Percentiles rank a stretch among this genome's conserved stretches.
These are phyloP conservation scores for Graphiopsis chlorocephala DNA, from an alignment of 2,329 filamentous ascomycete species.

Conservation along the genomic window DNA sequence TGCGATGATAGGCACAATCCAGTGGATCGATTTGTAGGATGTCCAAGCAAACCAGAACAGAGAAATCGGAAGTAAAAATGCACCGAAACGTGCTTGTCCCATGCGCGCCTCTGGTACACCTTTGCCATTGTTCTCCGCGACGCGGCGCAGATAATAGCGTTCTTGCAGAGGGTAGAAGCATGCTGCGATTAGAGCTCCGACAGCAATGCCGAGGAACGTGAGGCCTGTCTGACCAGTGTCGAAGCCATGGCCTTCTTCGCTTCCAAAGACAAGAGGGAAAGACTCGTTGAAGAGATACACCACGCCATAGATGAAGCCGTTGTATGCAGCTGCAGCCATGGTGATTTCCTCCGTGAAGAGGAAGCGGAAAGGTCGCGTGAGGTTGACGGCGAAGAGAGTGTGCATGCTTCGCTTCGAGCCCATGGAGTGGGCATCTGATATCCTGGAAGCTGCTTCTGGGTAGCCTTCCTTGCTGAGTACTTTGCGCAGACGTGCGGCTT, in stretches of 20 bases:
- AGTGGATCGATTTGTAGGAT: slow-evolving; percentile 36
- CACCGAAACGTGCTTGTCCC: slow-evolving; percentile 23
- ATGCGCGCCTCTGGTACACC: slow-evolving; percentile 32
- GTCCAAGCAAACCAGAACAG: slow-evolving; percentile 35
- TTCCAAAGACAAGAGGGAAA: slow-evolving; percentile 46
- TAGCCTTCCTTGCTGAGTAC: slow-evolving; percentile 20
- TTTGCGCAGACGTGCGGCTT: slow-evolving; percentile 70
- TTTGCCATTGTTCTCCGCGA: slow-evolving; percentile 23
- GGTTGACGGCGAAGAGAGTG: slow-evolving; percentile 42
- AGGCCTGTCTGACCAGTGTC: slow-evolving; percentile 34
- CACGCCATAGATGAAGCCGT: slow-evolving; percentile 50
- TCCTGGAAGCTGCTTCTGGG: slow-evolving; percentile 14
- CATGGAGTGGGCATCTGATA: slow-evolving; percentile 25
- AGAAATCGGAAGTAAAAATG: slow-evolving; percentile 24
- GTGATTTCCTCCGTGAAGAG: slow-evolving; percentile 48
- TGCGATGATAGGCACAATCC: slow-evolving; percentile 42
- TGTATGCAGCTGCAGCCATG: slow-evolving; percentile 47
- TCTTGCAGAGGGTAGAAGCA: slow-evolving; percentile 47
- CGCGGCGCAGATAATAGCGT: slow-evolving; percentile 36
- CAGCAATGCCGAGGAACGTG: slow-evolving; percentile 33
- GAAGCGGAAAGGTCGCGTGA: slow-evolving; percentile 50
- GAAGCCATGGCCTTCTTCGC: slow-evolving; percentile 43
- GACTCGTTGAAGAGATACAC: slow-evolving; percentile 51
- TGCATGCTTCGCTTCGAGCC: slow-evolving; percentile 28
- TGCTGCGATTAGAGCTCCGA: slow-evolving; percentile 39